phyloP scores from a whole-genome alignment of 352 stramenopile genomes.

The Thalassiosira hispida region DNA sequence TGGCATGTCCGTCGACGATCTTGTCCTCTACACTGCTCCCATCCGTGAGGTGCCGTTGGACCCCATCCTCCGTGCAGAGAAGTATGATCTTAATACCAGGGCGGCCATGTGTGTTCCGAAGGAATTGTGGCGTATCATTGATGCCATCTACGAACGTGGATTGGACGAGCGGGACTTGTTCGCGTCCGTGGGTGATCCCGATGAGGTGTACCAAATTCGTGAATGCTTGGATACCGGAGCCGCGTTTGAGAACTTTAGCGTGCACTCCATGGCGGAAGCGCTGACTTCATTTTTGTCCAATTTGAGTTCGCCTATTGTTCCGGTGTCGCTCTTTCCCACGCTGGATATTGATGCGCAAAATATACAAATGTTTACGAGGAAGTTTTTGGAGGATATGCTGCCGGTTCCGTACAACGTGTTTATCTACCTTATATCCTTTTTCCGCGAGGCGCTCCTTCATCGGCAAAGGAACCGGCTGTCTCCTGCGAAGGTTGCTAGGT shows the following conservation, averaged over 20 bases:
- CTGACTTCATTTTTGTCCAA: conserved; percentile 91
- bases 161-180: conserved; percentile 84
- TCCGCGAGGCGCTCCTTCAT: conserved; percentile 91
- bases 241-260: conserved; percentile 86
- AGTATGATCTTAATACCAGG: conserved; percentile 67
- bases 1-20: conserved; percentile 93
- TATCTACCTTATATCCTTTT: conserved; percentile 96
- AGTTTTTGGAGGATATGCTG: conserved; percentile 88
- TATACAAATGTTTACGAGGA: conserved; percentile 77
- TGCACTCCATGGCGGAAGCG: conserved; percentile 91
- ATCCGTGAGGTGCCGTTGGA: conserved; percentile 85
- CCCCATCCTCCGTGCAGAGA: conserved; percentile 64
- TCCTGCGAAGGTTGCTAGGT: conserved; percentile 73
- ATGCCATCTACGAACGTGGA: conserved; percentile 91
- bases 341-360: conserved; percentile 89
- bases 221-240: conserved; percentile 93
- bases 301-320: conserved; percentile 90
- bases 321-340: conserved; percentile 86
- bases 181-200: conserved; percentile 60
- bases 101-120: conserved; percentile 91
- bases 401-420: conserved; percentile 96
- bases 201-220: conserved; percentile 79
- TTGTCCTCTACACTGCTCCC: conserved; percentile 90
- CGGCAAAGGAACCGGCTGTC: conserved; percentile 73
- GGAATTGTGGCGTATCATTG: conserved; percentile 97